These are phyloP conservation scores for Astragalus glycyphyllos DNA, from an alignment of 306 rosid genomes.

Conservation along the genomic window DNA sequence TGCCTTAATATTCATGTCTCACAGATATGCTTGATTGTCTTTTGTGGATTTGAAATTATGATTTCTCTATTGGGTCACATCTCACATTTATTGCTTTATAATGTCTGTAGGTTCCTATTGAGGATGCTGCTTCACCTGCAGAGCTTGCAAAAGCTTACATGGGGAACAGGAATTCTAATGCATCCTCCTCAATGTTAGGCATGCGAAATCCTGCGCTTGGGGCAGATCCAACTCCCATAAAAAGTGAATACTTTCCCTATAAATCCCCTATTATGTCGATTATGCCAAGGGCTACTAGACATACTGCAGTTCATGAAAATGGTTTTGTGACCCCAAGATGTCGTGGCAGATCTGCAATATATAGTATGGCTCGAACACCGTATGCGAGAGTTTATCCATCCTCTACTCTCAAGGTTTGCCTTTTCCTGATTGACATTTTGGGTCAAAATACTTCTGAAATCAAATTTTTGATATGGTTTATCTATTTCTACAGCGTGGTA, in stretches of 20 bases:
- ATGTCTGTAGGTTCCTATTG: conserved; percentile 71
- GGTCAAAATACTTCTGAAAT: conserved; percentile 9
- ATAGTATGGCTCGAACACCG: conserved; percentile 86
- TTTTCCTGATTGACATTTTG: conserved; percentile 18
- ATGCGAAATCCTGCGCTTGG: conserved; percentile 43
- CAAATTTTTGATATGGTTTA: conserved; percentile 34
- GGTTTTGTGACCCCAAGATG: conserved; percentile 80
- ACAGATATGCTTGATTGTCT: conserved; percentile 3
- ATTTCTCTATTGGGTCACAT: conserved; percentile 27
- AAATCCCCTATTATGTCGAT: conserved; percentile 58
- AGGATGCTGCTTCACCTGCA: conserved; percentile 83
- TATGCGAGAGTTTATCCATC: conserved; percentile 67
- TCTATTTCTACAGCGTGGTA: conserved; percentile 55
- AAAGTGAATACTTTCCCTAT: conserved; percentile 48
- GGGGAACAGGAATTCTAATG: conserved; percentile 77
- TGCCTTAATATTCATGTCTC: conserved; percentile 15
- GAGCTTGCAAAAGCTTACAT: conserved; percentile 93
- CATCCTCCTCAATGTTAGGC: conserved; percentile 62
- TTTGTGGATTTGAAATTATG: conserved; percentile 21
- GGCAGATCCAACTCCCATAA: conserved; percentile 50
- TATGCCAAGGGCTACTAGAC: conserved; percentile 61
- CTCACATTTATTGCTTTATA: conserved; percentile 41
- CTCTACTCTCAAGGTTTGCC: conserved; percentile 65
- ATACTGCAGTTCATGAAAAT: conserved; percentile 60
- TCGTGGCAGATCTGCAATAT: conserved; percentile 87